Base-by-base conservation (phyloP, 805 yeast species). In the Metschnikowia sp. region DNA sequence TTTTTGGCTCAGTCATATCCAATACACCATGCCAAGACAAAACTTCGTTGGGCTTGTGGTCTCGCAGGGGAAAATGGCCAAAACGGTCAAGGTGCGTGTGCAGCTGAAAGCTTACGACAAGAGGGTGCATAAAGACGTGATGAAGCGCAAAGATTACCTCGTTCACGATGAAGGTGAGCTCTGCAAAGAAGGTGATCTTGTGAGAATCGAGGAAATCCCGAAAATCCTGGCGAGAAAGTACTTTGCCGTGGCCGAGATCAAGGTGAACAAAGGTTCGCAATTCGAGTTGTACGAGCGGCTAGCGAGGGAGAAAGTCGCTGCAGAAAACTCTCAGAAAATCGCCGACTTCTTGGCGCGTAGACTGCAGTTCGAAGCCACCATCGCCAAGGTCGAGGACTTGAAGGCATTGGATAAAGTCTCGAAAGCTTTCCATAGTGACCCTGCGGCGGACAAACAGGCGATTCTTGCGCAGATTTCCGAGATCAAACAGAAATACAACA, bases 21-120 rank as follows among this genome's bases (percentile, higher is more conserved):
- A 22, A 22, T 1, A 22, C 33, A 31, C 9, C 33, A 89, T 88
- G 96, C 92, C 95, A 43, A 83, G 90, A 69, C 96, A 88, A 60
- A 88, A 88, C 63, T 88, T 91, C 62, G 72, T 89, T 40, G 99
- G 99, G 39, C 83, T 89, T 68, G 98, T 92, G 57, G 83, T 90
- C 31, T 89, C 97, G 42, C 97, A 91, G 63, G 98, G 98, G 37
- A 89, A 89, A 66, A 94, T 91, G 97, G 78, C 79, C 69, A 94
- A 92, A 73, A 92, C 98, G 48, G 90, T 92, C 53, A 91, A 90
- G 71, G 97, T 92, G 50, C 80, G 96, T 51, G 91, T 92, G 31
- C 85, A 86, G 63, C 83, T 83, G 39, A 83, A 83, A 60, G 79
- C 80, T 37, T 88, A 83, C 73, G 86, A 89, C 66, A 78, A 78